A percentile compares a stretch with the other conserved stretches of the same genome.
phyloP scores from a whole-genome alignment of 441 rosid species.

The Mallotus repandus region DNA sequence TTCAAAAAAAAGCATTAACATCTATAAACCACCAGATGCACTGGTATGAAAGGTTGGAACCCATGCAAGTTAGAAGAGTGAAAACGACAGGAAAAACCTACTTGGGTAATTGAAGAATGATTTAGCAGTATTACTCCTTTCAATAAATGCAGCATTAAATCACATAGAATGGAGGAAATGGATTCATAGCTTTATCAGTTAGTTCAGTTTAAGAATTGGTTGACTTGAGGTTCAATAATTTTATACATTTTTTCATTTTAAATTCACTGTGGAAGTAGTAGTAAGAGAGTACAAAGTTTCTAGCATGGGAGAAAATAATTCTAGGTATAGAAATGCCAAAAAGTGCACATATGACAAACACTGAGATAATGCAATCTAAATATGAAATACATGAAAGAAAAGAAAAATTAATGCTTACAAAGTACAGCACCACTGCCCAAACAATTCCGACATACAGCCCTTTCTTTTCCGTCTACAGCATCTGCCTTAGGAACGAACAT shows the following conservation, averaged over 20 bases:
- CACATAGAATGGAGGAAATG: background rate
- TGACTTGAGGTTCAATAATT: background rate
- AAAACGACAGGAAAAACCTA: background rate
- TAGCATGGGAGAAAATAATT: background rate
- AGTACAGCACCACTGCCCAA: conserved; percentile 76
- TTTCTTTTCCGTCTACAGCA: conserved; percentile 58
- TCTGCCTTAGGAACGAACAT: conserved; percentile 42
- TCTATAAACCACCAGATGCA: conserved; percentile 8
- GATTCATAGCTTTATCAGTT: background rate
- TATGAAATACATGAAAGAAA: background rate
- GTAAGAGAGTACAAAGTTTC: background rate
- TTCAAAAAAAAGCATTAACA: conserved; percentile 12
- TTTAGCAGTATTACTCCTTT: background rate
- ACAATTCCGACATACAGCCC: conserved; percentile 74
- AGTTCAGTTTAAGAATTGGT: background rate
- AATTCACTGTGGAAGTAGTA: background rate
- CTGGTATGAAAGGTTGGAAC: background rate
- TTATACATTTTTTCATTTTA: background rate
- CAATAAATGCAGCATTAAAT: background rate
- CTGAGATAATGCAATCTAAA: background rate
- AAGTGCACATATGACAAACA: background rate
- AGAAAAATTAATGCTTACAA: conserved; percentile 46
- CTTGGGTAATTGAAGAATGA: background rate
- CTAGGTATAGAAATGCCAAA: background rate
- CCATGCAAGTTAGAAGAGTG: conserved; percentile 3